phyloP scores from a whole-genome alignment of 352 stramenopile genomes.

The Phytophthora cactorum region DNA sequence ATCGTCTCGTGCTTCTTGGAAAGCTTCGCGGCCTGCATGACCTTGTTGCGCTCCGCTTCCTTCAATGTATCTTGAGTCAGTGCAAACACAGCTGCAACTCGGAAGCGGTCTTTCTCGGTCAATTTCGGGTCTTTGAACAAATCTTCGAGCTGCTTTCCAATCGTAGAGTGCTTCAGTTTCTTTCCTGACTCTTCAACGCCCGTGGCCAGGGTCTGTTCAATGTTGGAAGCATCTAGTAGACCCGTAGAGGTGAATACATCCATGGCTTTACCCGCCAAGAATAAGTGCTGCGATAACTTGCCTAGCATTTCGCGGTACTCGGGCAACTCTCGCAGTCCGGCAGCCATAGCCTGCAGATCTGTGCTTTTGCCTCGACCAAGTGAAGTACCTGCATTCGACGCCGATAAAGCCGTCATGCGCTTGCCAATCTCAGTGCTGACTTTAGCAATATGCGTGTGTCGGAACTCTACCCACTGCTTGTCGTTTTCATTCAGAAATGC shows the following conservation, averaged over 20 bases:
- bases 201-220: constrained; percentile 96
- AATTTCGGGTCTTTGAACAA: constrained; percentile 86
- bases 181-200: constrained; percentile 94
- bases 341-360: constrained; percentile 93
- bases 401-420: constrained; percentile 73
- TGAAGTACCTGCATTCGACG: constrained; percentile 83
- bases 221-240: constrained; percentile 91
- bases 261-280: constrained; percentile 94
- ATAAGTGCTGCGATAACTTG: constrained; percentile 95
- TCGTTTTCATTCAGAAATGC: constrained; percentile 98
- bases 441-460: constrained; percentile 96
- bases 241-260: constrained; percentile 90
- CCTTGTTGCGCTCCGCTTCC: constrained; percentile 83
- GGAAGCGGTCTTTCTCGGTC: constrained; percentile 82
- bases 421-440: constrained; percentile 84
- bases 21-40: constrained; percentile 88
- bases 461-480: constrained; percentile 96
- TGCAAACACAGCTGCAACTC: constrained; percentile 93
- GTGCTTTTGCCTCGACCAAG: constrained; percentile 84
- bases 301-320: constrained; percentile 96
- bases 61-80: constrained; percentile 93
- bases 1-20: constrained; percentile 65
- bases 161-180: constrained; percentile 82
- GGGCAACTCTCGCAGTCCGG: constrained; percentile 92
- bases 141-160: constrained; percentile 91